These are phyloP conservation scores for Fragaria iinumae DNA, from an alignment of 306 rosid genomes.

Conservation along the genomic window DNA sequence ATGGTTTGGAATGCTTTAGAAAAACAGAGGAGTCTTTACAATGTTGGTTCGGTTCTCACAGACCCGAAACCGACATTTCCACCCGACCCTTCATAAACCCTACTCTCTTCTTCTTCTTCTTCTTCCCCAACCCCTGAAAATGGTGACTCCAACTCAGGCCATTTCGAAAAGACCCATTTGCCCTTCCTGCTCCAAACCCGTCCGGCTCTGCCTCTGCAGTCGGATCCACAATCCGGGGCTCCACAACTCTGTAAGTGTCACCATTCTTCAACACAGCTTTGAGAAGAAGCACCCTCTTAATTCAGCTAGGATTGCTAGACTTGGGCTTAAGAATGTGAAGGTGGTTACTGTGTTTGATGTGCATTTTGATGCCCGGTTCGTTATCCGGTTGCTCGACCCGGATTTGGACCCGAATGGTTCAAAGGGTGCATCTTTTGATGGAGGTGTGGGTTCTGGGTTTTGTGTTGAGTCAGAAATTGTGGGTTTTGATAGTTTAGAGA, in stretches of 20 bases:
- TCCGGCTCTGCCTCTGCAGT: slow-evolving; percentile 68
- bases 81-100: slow-evolving; percentile 2
- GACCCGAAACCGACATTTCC: slow-evolving; percentile 12
- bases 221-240: slow-evolving; percentile 47
- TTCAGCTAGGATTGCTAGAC: slow-evolving; percentile 69
- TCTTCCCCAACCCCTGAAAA: slow-evolving; percentile 26
- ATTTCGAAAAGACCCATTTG: slow-evolving; percentile 63
- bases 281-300: slow-evolving; percentile 84
- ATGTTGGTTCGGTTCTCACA: slow-evolving; percentile 21
- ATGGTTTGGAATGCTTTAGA: not conserved
- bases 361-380: slow-evolving; percentile 46
- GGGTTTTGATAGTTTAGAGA: slow-evolving; percentile 6
- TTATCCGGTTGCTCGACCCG: slow-evolving; percentile 36
- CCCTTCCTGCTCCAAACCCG: slow-evolving; percentile 73
- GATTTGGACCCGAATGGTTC: slow-evolving; percentile 16
- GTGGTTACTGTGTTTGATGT: slow-evolving; percentile 73
- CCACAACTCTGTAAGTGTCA: slow-evolving; percentile 60
- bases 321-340: slow-evolving; percentile 66
- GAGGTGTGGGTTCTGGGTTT: slow-evolving; percentile 15
- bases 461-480: not conserved
- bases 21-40: not conserved
- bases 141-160: slow-evolving; percentile 36
- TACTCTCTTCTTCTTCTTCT: slow-evolving; percentile 3
- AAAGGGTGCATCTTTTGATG: slow-evolving; percentile 15
- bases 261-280: slow-evolving; percentile 69